Percentiles rank a stretch among this genome's conserved stretches.
phyloP scores from a whole-genome alignment of 352 stramenopile species.

The Globisporangium solare region DNA sequence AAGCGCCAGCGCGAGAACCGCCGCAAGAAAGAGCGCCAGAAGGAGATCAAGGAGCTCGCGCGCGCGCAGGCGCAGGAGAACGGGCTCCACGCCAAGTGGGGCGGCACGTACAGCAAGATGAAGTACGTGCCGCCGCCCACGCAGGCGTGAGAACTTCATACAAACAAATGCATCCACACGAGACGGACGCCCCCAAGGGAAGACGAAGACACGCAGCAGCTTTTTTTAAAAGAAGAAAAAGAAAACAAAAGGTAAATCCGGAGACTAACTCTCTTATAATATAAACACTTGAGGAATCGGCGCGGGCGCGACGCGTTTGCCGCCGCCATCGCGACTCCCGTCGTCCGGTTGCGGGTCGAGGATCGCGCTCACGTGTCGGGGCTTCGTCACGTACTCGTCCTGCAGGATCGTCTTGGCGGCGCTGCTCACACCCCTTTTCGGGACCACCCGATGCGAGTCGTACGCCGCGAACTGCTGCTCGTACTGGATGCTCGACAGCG shows the following conservation, averaged over 20 bases:
- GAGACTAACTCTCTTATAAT: slow-evolving; percentile 26
- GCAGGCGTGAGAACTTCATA: not conserved
- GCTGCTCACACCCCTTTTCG: slow-evolving; percentile 35
- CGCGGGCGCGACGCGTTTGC: slow-evolving; percentile 36
- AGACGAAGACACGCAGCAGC: not conserved
- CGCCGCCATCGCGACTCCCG: slow-evolving; percentile 12
- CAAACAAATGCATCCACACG: not conserved
- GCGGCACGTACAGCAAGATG: slow-evolving; percentile 40
- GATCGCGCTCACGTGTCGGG: slow-evolving; percentile 54
- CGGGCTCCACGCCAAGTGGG: slow-evolving; percentile 64
- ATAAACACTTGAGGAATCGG: slow-evolving; percentile 72
- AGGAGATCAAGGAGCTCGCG: slow-evolving; percentile 68
- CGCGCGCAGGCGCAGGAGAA: slow-evolving; percentile 64
- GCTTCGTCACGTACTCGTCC: slow-evolving; percentile 63
- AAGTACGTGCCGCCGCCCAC: slow-evolving; percentile 59
- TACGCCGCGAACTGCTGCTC: slow-evolving; percentile 42
- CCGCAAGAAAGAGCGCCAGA: slow-evolving; percentile 73
- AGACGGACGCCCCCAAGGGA: slow-evolving; percentile 1
- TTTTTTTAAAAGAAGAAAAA: not conserved
- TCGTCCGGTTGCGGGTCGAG: slow-evolving; percentile 17
- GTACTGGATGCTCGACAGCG: slow-evolving; percentile 59
- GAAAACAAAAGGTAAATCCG: not conserved
- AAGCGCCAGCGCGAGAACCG: slow-evolving; percentile 78
- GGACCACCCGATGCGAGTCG: slow-evolving; percentile 28
- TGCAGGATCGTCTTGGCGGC: slow-evolving; percentile 57